Percentiles rank a stretch among this genome's conserved stretches.
Conservation (phyloP, 2,329 filamentous ascomycete genomes). For the Sarocladiaceae sp. region DNA sequence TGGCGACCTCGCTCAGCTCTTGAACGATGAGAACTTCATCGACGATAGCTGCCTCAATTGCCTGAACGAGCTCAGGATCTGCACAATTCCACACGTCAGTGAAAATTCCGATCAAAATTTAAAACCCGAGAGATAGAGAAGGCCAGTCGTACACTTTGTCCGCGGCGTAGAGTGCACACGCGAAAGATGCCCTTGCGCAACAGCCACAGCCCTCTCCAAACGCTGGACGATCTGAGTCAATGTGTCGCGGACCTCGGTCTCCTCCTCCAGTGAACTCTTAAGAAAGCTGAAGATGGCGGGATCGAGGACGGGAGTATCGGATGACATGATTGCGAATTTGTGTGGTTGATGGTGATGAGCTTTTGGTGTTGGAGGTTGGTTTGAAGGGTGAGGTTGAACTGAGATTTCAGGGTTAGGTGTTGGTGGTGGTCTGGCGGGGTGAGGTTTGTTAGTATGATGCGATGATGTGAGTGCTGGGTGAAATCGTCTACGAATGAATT, state of each 20-base stretch:
- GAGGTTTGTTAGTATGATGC: background rate
- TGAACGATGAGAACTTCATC: constrained; percentile 68
- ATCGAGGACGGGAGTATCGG: constrained; percentile 45
- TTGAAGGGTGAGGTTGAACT: background rate
- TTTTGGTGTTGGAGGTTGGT: background rate
- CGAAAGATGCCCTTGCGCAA: constrained; percentile 78
- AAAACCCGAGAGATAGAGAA: background rate
- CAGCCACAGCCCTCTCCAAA: constrained; percentile 78
- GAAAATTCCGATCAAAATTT: background rate
- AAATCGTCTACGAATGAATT: too few species aligned
- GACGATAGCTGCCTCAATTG: constrained; percentile 67
- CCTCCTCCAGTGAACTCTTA: constrained; percentile 86
- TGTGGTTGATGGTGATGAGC: background rate
- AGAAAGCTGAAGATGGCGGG: constrained; percentile 82
- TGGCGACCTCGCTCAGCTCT: constrained; percentile 69
- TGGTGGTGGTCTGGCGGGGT: background rate
- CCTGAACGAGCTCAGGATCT: constrained; percentile 50
- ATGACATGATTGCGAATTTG: background rate
- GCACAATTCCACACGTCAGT: constrained; percentile 11
- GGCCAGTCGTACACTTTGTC: constrained; percentile 38
- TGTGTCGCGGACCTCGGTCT: constrained; percentile 75
- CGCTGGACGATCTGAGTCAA: constrained; percentile 76
- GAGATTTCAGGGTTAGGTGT: background rate
- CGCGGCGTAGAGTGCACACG: constrained; percentile 84
- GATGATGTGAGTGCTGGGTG: too few species aligned